These are phyloP conservation scores for Trifolium subterraneum DNA, from an alignment of 306 rosid genomes.

Conservation along the genomic window DNA sequence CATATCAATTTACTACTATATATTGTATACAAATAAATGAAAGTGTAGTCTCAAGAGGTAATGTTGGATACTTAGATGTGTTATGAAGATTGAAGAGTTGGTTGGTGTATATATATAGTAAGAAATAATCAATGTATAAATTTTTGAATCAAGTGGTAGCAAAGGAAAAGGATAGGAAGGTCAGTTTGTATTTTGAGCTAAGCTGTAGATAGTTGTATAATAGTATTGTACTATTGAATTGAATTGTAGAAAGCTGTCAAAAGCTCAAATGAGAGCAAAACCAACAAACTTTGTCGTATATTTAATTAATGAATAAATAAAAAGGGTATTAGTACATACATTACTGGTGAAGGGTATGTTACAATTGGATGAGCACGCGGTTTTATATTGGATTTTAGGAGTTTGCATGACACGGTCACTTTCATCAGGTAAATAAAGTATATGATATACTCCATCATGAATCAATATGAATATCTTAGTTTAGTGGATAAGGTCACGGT, in stretches of 20 bases:
- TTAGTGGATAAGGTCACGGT: not conserved
- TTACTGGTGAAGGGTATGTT: not conserved
- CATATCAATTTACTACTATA: too few relatives aligned
- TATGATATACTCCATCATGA: not conserved
- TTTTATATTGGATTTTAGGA: not conserved
- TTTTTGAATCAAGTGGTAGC: constrained; percentile 2
- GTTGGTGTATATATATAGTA: constrained; percentile 13
- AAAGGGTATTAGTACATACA: not conserved
- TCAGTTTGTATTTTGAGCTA: not conserved
- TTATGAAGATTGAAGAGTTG: not conserved
- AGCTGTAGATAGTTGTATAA: constrained; percentile 39
- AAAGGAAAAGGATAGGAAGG: constrained; percentile 30
- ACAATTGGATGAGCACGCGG: not conserved
- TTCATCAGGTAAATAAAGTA: not conserved
- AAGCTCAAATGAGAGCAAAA: not conserved
- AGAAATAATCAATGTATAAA: not conserved
- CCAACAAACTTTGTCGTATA: constrained; percentile 1
- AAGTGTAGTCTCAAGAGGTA: too few relatives aligned
- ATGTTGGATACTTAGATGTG: not conserved
- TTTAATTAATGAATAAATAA: not conserved
- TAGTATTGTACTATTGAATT: not conserved
- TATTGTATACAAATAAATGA: too few relatives aligned
- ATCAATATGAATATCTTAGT: not conserved
- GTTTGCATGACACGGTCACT: not conserved
- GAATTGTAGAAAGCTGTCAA: constrained; percentile 18